Evolutionary conservation across 805 yeast genomes (phyloP), one percentile per base, ranked within the genome.

Genomic region (Candida ovalis): DNA sequence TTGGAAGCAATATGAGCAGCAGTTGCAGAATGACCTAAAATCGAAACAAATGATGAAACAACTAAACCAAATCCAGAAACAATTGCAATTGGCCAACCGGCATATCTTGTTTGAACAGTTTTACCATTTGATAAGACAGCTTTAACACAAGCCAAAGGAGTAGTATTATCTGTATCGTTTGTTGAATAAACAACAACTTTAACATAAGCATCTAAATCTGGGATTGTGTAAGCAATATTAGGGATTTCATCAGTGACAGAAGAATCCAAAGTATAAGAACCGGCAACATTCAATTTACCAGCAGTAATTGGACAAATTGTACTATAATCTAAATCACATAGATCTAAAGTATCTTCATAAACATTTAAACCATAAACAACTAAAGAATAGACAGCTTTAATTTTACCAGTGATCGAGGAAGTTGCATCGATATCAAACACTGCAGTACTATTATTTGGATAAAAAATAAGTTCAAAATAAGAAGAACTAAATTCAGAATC

Each of bases 1-100:
- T 94, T 94, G 18, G 97, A 86, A n/a, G 97, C 96, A 62, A 94
- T 90, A 64, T 94, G 98, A 3, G 97, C 91, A 2, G 99, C 96
- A 1, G 97, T 92, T 51, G 84, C 81, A 18, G 94, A 83, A 64
- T 91, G 94, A 10, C 98, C 97, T 55, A 86, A 75, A 37, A 90
- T 82, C 0, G 96, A 88, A 32, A 89, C 82, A 47, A 89, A 77
- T 22, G 96, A 96, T 1, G 97, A 87, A 3, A 95, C 85, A 41
- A 90, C 65, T 43, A 94, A 78, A 51, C 98, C 98, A 40, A 88
- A 65, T 43, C 96, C 95, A 3, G 97, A 81, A 39, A 94, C 78
- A 21, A 89, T 91, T 3, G 97, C 98, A 56, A 94, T 86, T 9
- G 96, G 96, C 99, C 99, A 92, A 4, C 95, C 79, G 3, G 94